Conservation (phyloP, 768 basidiomycete genomes). For the Boletus reticulatus region DNA sequence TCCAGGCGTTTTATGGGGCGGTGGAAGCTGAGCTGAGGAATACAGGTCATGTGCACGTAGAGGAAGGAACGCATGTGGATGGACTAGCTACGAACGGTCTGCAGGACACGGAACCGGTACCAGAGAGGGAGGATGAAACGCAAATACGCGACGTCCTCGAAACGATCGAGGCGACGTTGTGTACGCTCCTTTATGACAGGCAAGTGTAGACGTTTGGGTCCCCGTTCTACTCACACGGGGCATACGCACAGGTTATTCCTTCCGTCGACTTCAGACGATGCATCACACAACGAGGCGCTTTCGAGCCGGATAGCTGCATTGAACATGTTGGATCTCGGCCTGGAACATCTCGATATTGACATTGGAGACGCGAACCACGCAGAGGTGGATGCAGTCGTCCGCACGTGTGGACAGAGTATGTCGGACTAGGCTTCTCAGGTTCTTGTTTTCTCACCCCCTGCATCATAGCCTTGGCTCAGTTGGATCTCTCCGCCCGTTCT, state of each 20-base stretch:
- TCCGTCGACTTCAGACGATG: constrained; percentile 71
- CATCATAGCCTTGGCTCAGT: constrained; percentile 48
- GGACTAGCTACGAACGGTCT: constrained; percentile 9
- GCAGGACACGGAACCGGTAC: constrained; percentile 14
- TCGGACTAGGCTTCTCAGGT: background rate
- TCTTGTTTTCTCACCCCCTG: constrained; percentile 28
- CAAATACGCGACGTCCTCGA: constrained; percentile 65
- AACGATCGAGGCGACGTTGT: constrained; percentile 68
- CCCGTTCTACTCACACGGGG: background rate
- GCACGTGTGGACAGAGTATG: constrained; percentile 76
- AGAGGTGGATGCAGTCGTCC: constrained; percentile 62
- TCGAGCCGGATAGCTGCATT: constrained; percentile 88
- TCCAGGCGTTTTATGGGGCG: constrained; percentile 71
- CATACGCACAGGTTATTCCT: constrained; percentile 62
- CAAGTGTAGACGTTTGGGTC: constrained; percentile 21
- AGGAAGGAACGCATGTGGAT: constrained; percentile 1
- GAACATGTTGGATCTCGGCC: constrained; percentile 83
- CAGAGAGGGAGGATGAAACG: constrained; percentile 35
- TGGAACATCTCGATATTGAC: constrained; percentile 89
- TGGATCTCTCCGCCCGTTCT: constrained; percentile 48
- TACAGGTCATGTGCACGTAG: constrained; percentile 13
- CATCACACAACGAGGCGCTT: constrained; percentile 86
- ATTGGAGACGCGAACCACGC: constrained; percentile 49
- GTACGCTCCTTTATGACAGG: constrained; percentile 83
- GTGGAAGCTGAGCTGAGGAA: constrained; percentile 62